A percentile compares a stretch with the other conserved stretches of the same genome.
Conservation (phyloP, 345 rosid genomes). For the Cardamine resedifolia region DNA sequence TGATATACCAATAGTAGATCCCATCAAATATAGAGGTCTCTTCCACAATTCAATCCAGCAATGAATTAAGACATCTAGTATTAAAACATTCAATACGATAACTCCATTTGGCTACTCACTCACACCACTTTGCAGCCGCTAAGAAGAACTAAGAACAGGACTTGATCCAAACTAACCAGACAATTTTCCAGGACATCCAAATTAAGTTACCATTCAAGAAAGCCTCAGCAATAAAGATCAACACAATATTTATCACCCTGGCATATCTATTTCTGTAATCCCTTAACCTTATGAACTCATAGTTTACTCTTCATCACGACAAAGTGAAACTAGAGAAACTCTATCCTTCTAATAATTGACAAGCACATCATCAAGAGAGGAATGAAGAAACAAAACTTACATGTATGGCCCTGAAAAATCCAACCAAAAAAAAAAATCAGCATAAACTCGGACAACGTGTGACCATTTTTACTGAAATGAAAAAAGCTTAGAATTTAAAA, state of each 20-base stretch:
- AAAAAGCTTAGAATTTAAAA: neutral
- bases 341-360: neutral
- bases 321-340: neutral
- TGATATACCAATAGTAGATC: neutral
- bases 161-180: neutral
- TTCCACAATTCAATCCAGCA: constrained; percentile 2
- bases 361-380: neutral
- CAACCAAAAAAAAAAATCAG: constrained; percentile 13
- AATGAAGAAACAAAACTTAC: constrained; percentile 51
- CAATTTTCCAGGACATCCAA: neutral
- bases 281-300: neutral
- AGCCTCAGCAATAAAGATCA: neutral
- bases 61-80: neutral
- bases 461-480: neutral
- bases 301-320: neutral
- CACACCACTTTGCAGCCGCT: neutral
- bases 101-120: neutral
- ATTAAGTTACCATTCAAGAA: neutral
- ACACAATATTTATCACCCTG: neutral
- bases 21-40: neutral
- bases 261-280: neutral
- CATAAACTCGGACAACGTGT: neutral
- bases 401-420: constrained; percentile 86
- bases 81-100: neutral
- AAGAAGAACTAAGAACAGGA: neutral